Conservation (phyloP, 768 basidiomycete species). For the Pleurotus salmoneostramineus region DNA sequence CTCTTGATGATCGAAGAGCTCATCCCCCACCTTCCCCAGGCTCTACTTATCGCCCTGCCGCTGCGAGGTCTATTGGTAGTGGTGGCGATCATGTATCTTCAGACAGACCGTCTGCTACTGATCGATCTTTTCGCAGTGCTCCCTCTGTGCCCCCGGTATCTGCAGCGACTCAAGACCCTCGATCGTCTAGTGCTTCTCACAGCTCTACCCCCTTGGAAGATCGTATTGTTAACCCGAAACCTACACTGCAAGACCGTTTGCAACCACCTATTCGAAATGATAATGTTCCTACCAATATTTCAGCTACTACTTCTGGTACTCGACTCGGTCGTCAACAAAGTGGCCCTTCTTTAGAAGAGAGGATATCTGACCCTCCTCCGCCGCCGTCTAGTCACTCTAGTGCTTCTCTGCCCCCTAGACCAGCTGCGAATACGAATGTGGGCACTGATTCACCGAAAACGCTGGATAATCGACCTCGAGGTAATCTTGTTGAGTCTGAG, state of each 20-base stretch:
- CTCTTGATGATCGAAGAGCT: constrained; percentile 26
- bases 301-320: neutral
- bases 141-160: too few species aligned
- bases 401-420: constrained; percentile 15
- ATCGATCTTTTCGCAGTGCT: constrained; percentile 6
- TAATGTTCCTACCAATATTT: too few species aligned
- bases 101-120: constrained; percentile 2
- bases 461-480: constrained; percentile 11
- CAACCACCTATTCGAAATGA: neutral
- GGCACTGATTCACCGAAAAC: constrained; percentile 9
- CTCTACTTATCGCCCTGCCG: constrained; percentile 16
- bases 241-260: constrained; percentile 2
- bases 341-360: constrained; percentile 35
- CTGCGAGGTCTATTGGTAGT: neutral
- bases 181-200: constrained; percentile 17
- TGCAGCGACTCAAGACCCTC: constrained; percentile 10
- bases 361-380: constrained; percentile 27
- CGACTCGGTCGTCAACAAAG: too few species aligned
- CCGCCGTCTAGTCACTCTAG: constrained; percentile 15
- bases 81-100: too few species aligned
- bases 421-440: neutral
- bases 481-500: constrained; percentile 14
- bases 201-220: constrained; percentile 27
- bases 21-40: constrained; percentile 7
- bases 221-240: constrained; percentile 28